Conservation (phyloP, 768 basidiomycete genomes). For the Vararia minispora region DNA sequence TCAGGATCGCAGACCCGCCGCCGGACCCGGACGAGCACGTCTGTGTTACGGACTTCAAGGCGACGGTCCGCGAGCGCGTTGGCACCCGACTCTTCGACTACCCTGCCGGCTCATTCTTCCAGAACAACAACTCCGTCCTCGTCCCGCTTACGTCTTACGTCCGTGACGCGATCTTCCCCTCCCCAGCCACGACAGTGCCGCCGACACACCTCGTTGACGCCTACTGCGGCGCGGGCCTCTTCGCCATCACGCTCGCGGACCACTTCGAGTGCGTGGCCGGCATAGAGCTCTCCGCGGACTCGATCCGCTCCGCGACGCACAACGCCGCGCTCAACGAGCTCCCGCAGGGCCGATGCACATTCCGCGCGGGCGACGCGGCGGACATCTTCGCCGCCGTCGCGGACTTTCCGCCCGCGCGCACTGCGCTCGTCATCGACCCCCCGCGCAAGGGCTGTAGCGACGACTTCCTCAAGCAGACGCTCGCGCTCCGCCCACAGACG, state of each 20-base stretch:
- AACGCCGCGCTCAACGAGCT: constrained; percentile 60
- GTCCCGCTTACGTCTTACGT: constrained; percentile 80
- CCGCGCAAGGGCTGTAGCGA: constrained; percentile 92
- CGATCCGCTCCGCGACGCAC: constrained; percentile 54
- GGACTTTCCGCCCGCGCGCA: constrained; percentile 52
- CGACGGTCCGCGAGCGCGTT: constrained; percentile 73
- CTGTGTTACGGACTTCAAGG: constrained; percentile 78
- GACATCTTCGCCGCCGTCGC: constrained; percentile 66
- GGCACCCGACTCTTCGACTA: constrained; percentile 78
- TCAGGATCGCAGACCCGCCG: constrained; percentile 25
- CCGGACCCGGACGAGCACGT: constrained; percentile 35
- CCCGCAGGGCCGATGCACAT: constrained; percentile 42
- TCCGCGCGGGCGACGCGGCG: constrained; percentile 75
- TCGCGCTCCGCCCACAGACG: constrained; percentile 52
- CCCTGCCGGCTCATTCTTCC: constrained; percentile 86
- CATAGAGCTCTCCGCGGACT: constrained; percentile 72
- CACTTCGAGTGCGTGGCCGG: constrained; percentile 72
- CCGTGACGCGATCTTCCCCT: constrained; percentile 51
- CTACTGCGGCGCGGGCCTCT: constrained; percentile 86
- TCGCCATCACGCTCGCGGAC: constrained; percentile 72
- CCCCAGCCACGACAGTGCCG: constrained; percentile 5
- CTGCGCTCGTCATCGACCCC: constrained; percentile 78
- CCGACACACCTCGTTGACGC: constrained; percentile 91
- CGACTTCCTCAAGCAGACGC: constrained; percentile 63
- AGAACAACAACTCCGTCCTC: constrained; percentile 94